Evolutionary conservation across 225 moss, liverwort and hornwort genomes (phyloP).

Genomic region (Thuidium tamariscinum): DNA sequence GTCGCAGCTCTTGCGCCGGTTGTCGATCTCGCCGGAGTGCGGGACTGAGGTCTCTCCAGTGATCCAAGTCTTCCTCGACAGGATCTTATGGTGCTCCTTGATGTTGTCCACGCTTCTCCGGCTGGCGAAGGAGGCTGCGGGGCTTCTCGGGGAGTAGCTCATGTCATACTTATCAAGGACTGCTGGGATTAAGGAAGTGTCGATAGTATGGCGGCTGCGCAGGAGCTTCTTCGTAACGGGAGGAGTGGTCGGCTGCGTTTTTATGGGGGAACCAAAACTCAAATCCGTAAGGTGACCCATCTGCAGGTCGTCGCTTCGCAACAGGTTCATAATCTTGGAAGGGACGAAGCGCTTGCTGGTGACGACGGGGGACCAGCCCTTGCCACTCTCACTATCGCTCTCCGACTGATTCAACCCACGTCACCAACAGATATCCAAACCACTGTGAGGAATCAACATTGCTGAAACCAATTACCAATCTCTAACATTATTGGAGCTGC

Average conservation of each 20-base stretch:
- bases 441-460: neutral
- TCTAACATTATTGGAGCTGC: neutral
- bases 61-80: neutral
- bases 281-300: neutral
- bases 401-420: neutral
- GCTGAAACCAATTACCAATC: neutral
- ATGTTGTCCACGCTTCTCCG: conserved; percentile 9
- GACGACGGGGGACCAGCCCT: neutral
- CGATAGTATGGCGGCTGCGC: neutral
- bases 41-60: neutral
- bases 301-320: neutral
- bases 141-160: neutral
- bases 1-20: conserved; percentile 4
- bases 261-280: neutral
- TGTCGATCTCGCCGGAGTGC: neutral
- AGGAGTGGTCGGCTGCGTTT: neutral
- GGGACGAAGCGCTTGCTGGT: conserved; percentile 9
- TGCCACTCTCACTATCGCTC: neutral
- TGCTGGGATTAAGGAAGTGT: neutral
- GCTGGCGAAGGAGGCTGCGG: neutral
- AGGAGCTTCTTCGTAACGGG: neutral
- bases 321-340: neutral
- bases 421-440: neutral
- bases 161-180: neutral
- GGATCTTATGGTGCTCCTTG: neutral